A percentile compares a stretch with the other conserved stretches of the same genome.
Evolutionary conservation across 2,329 filamentous ascomycete species (phyloP).

Genomic region (Ascochyta pisi): DNA sequence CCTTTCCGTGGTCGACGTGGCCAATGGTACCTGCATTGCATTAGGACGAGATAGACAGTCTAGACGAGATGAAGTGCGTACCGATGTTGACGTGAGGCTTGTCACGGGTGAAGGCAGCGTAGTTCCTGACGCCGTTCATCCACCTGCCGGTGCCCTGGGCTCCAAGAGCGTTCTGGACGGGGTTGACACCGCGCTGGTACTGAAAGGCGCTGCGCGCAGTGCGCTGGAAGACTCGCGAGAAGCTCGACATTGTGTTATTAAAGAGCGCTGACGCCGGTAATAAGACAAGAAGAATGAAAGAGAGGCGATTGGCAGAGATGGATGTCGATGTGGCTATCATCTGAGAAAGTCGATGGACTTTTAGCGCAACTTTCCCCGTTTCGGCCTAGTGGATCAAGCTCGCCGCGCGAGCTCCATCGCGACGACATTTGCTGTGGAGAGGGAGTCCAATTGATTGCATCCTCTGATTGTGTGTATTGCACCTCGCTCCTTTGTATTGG

Average conservation of each 20-base stretch:
- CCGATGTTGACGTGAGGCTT: slow-evolving; percentile 99
- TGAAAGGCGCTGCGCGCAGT: slow-evolving; percentile 78
- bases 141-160: slow-evolving; percentile 68
- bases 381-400: slow-evolving; percentile 1
- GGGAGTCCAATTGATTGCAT: neutral
- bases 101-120: slow-evolving; percentile 78
- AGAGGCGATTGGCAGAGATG: slow-evolving; percentile 39
- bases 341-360: slow-evolving; percentile 8
- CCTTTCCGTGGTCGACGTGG: slow-evolving; percentile 99
- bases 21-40: slow-evolving; percentile 80
- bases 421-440: slow-evolving; percentile 15
- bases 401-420: slow-evolving; percentile 7
- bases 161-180: slow-evolving; percentile 74
- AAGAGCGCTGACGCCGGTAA: slow-evolving; percentile 29
- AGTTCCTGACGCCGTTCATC: slow-evolving; percentile 68
- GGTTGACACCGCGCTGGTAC: slow-evolving; percentile 71
- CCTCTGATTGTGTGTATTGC: neutral
- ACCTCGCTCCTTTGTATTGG: slow-evolving; percentile 2
- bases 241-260: slow-evolving; percentile 73
- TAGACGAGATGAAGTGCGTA: slow-evolving; percentile 49
- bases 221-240: slow-evolving; percentile 83
- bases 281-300: slow-evolving; percentile 36
- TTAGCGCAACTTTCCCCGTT: slow-evolving; percentile 6
- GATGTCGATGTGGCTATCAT: slow-evolving; percentile 20
- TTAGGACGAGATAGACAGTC: slow-evolving; percentile 19